A percentile compares a stretch with the other conserved stretches of the same genome.
These are phyloP conservation scores for Sonneratia alba DNA, from an alignment of 345 rosid species.

Conservation along the genomic window DNA sequence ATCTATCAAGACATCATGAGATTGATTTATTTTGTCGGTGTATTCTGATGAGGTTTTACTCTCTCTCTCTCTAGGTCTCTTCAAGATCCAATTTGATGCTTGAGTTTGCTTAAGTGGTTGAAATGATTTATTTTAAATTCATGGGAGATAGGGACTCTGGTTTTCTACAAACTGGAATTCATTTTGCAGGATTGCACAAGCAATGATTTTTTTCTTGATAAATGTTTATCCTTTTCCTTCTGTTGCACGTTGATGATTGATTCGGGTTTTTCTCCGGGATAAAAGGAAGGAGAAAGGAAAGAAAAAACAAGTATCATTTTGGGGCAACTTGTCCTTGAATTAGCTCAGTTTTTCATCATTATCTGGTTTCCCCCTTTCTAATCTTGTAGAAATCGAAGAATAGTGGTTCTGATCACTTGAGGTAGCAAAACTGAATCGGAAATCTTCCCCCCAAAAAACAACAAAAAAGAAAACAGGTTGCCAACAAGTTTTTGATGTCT, in stretches of 20 bases:
- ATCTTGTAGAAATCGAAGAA: not conserved
- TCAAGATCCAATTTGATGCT: not conserved
- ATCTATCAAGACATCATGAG: not conserved
- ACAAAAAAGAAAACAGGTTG: not conserved
- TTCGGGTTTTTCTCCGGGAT: not conserved
- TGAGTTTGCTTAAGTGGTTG: not conserved
- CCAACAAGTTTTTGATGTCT: not conserved
- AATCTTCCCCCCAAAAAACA: not conserved
- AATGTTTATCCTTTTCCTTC: too few species aligned
- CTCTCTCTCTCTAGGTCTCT: not conserved
- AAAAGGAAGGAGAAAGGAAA: too few species aligned
- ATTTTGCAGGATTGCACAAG: not conserved
- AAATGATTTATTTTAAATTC: not conserved
- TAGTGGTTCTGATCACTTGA: not conserved
- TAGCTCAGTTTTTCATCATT: not conserved
- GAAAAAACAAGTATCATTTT: not conserved
- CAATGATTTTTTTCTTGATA: too few species aligned
- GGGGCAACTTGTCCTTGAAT: not conserved
- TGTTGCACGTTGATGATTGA: too few species aligned
- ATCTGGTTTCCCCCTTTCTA: not conserved
- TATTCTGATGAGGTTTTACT: too few species aligned
- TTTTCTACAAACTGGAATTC: too few species aligned
- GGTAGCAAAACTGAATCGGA: constrained; percentile 1
- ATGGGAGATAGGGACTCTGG: not conserved
- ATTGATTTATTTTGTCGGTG: not conserved